Percentiles rank a stretch among this genome's conserved stretches.
Conservation (phyloP, 2,329 filamentous ascomycete species). For the Neofusicoccum kwambonambiense region DNA sequence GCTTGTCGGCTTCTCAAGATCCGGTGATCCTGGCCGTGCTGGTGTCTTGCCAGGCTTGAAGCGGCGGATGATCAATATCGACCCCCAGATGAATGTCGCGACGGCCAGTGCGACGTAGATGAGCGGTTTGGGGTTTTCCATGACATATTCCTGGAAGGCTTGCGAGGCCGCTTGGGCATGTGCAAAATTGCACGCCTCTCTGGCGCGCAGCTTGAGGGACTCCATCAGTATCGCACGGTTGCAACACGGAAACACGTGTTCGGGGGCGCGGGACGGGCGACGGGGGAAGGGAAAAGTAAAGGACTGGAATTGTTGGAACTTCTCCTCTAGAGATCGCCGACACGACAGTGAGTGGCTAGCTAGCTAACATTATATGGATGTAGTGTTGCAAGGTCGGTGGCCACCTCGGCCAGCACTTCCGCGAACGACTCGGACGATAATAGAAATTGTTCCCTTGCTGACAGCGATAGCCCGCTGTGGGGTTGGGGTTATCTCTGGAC, state of each 20-base stretch:
- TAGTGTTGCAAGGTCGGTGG: not conserved
- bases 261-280: slow-evolving; percentile 19
- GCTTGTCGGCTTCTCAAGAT: slow-evolving; percentile 47
- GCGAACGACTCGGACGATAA: slow-evolving; percentile 1
- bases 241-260: slow-evolving; percentile 18
- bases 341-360: not conserved
- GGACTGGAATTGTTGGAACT: not conserved
- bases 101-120: slow-evolving; percentile 35
- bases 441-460: slow-evolving; percentile 16
- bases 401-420: not conserved
- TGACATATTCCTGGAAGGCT: slow-evolving; percentile 2
- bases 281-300: not conserved
- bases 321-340: not conserved
- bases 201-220: slow-evolving; percentile 24
- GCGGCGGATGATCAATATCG: slow-evolving; percentile 27
- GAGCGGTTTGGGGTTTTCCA: slow-evolving; percentile 23
- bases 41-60: slow-evolving; percentile 25
- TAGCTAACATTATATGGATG: slow-evolving; percentile 7
- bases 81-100: slow-evolving; percentile 32
- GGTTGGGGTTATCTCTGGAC: slow-evolving; percentile 17
- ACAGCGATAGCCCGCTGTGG: slow-evolving; percentile 17
- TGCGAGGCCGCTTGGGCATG: slow-evolving; percentile 1
- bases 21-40: slow-evolving; percentile 34
- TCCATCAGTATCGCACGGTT: slow-evolving; percentile 21
- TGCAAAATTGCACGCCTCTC: slow-evolving; percentile 9